A percentile compares a stretch with the other conserved stretches of the same genome.
Conservation (phyloP, 2,329 filamentous ascomycete genomes). For the Zalaria sp. region DNA sequence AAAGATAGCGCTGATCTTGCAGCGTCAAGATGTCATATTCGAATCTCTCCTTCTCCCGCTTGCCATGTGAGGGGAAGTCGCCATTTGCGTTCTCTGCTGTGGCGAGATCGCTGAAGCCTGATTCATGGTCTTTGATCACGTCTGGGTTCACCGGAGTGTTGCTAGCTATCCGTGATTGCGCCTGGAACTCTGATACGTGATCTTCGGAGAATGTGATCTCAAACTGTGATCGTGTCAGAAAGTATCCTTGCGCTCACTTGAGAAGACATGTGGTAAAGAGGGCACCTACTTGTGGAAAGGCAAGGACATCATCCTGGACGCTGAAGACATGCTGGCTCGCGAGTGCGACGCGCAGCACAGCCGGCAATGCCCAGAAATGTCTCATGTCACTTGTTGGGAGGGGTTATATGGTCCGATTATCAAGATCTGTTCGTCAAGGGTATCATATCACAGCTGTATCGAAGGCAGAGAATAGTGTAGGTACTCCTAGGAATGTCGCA, state of each 20-base stretch:
- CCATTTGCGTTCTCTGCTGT: slow-evolving; percentile 9
- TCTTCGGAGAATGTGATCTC: slow-evolving; percentile 63
- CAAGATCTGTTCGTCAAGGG: too few species aligned
- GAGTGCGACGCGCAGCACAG: slow-evolving; percentile 31
- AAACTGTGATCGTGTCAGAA: slow-evolving; percentile 40
- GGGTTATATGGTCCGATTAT: too few species aligned
- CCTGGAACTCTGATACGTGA: slow-evolving; percentile 58
- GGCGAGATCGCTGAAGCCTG: not conserved
- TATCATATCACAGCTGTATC: too few species aligned
- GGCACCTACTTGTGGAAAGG: slow-evolving; percentile 62
- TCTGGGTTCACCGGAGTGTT: not conserved
- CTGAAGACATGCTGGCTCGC: slow-evolving; percentile 55
- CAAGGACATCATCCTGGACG: slow-evolving; percentile 76
- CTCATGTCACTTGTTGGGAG: slow-evolving; percentile 20
- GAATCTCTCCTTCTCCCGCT: slow-evolving; percentile 6
- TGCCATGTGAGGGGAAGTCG: not conserved
- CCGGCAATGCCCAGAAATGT: slow-evolving; percentile 33
- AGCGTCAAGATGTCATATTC: slow-evolving; percentile 63
- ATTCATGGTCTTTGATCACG: not conserved
- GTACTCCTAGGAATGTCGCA: too few species aligned
- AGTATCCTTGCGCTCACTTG: not conserved
- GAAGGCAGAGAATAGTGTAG: too few species aligned
- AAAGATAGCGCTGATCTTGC: slow-evolving; percentile 61
- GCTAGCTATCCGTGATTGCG: slow-evolving; percentile 41
- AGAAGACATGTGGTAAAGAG: not conserved